Evolutionary conservation across 345 rosid genomes (phyloP).

Genomic region (Corchorus capsularis): DNA sequence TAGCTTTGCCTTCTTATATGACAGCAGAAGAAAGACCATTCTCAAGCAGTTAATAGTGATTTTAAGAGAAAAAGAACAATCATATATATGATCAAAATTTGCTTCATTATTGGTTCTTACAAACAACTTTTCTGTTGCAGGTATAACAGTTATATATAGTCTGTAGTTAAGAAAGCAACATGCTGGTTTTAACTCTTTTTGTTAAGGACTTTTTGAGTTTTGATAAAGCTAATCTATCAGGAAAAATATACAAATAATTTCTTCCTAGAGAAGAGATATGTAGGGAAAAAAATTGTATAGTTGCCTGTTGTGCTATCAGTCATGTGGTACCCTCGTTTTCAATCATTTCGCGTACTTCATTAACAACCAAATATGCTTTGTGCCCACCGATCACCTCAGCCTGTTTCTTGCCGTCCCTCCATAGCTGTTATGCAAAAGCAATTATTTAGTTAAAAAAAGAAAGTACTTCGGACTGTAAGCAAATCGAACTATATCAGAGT

Average conservation of each 20-base stretch:
- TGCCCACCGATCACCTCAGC: conserved; percentile 86
- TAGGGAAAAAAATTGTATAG: neutral
- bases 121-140: neutral
- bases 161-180: neutral
- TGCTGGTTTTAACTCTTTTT: neutral
- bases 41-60: neutral
- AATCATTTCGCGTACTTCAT: conserved; percentile 77
- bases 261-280: neutral
- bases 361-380: conserved; percentile 70
- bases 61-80: neutral
- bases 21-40: neutral
- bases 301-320: neutral
- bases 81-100: neutral
- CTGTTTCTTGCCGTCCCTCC: conserved; percentile 81
- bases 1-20: neutral
- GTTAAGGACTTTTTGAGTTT: neutral
- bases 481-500: neutral
- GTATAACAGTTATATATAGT: neutral
- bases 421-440: conserved; percentile 46
- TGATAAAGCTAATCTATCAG: neutral
- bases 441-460: conserved; percentile 1
- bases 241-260: neutral
- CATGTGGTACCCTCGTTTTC: conserved; percentile 42
- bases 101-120: neutral
- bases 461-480: neutral